A percentile compares a stretch with the other conserved stretches of the same genome.
Conservation (phyloP, 495 filamentous ascomycete species). For the Podospora pseudopauciseta region DNA sequence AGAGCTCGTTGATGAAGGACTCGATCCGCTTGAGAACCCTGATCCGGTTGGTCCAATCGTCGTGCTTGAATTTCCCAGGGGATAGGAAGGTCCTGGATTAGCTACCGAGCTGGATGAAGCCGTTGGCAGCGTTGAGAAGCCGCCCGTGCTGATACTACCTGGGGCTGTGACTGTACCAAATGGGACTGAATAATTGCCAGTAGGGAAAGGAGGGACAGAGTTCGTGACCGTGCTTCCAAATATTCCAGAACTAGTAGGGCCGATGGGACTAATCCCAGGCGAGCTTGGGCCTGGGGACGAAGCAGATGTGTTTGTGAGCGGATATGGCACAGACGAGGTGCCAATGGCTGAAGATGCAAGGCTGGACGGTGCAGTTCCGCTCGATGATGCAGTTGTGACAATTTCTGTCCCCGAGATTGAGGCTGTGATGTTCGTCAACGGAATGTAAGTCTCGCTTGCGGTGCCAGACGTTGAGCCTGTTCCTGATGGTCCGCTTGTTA, state of each 20-base stretch:
- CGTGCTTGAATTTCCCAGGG: slow-evolving; percentile 12
- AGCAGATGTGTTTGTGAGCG: neutral
- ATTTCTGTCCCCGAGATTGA: neutral
- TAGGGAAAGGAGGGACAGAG: neutral
- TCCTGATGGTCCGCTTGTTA: slow-evolving; percentile 11
- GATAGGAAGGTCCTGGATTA: slow-evolving; percentile 4
- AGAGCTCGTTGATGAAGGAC: neutral
- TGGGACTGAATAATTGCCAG: neutral
- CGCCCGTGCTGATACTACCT: neutral
- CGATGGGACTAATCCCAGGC: neutral
- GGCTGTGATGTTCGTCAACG: slow-evolving; percentile 11
- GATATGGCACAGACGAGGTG: slow-evolving; percentile 5
- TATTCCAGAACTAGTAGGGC: neutral
- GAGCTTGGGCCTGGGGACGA: neutral
- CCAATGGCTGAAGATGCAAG: neutral
- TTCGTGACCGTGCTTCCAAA: neutral
- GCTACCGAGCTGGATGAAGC: neutral
- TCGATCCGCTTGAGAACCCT: neutral
- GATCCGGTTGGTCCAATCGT: neutral
- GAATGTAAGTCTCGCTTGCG: slow-evolving; percentile 7
- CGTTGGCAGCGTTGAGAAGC: neutral
- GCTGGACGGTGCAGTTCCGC: neutral
- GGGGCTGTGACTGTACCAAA: slow-evolving; percentile 2
- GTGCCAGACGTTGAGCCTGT: neutral
- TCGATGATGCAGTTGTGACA: neutral